Evolutionary conservation across 371 early-diverging fungal species (phyloP), one percentile per base, ranked within the genome.

Genomic region (Syncephalastrum sp.): DNA sequence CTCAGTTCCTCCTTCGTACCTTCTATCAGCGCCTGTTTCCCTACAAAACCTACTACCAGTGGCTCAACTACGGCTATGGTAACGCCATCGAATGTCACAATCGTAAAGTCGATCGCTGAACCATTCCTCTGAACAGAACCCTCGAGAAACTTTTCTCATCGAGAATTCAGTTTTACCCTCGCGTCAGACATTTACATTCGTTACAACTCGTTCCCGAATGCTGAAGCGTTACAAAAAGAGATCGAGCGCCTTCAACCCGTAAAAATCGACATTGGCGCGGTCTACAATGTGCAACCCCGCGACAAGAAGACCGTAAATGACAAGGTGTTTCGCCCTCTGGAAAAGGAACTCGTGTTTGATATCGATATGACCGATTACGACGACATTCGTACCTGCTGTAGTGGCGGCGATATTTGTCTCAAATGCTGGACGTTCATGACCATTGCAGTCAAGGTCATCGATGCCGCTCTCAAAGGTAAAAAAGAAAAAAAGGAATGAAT

Each of bases 281-380:
- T 99, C 5, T 99, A 96, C 75, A 83, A 87, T 54, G 78, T 84
- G 5, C 74, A 89, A 84, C 96, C 97, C 10, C 88, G 82, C 54
- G 87, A 93, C 47, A 91, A 88, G 54, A 91, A 90, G 63, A 81
- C 83, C 12, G 75, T 92, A 14, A 74, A 77, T 46, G 83, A 88
- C 5, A 82, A 79, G 4, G 87, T 85, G 2, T 94, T 96, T 60
- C 70, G 74, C 12, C 91, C 97, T 0, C 65, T 88, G 16, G 84
- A 89, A 53, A 90, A 94, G 63, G 99, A 99, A 69, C 79, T 99
- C 10, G 97, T 99, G n/a, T 96, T 99, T 81, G 99, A 99, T 91
- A 95, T 99, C 60, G 99, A 99, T 85, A 92, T 99, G 91, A 99
- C 99, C 0, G 99, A 99, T 75, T 99, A 99, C 70, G 96, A 97